Conservation (phyloP, 495 filamentous ascomycete species). For the Sordaria brevicollis region DNA sequence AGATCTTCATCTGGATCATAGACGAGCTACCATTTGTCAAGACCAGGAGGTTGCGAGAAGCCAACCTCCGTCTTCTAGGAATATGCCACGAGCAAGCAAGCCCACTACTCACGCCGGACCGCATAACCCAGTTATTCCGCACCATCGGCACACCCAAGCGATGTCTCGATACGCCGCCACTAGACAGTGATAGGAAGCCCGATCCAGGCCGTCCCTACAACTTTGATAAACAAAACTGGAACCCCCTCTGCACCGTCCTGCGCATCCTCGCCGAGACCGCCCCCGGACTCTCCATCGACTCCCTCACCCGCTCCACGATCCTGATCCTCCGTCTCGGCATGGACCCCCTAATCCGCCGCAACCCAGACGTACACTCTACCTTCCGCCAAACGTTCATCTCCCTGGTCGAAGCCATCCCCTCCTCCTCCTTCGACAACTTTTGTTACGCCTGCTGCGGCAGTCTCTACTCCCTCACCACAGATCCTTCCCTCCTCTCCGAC, state of each 20-base stretch:
- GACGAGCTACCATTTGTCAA: constrained; percentile 52
- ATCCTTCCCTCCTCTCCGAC: constrained; percentile 40
- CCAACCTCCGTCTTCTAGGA: constrained; percentile 46
- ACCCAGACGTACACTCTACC: constrained; percentile 18
- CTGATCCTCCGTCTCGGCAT: constrained; percentile 47
- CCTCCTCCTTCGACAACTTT: constrained; percentile 14
- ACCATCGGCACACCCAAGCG: constrained; percentile 28
- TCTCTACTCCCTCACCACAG: constrained; percentile 38
- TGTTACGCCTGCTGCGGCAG: constrained; percentile 42
- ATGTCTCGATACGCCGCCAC: constrained; percentile 4
- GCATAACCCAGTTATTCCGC: constrained; percentile 29
- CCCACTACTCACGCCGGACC: constrained; percentile 25
- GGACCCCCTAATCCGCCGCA: constrained; percentile 29
- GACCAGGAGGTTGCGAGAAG: constrained; percentile 49
- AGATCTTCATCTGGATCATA: constrained; percentile 65
- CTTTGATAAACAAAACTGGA: constrained; percentile 24
- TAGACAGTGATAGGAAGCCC: constrained; percentile 1
- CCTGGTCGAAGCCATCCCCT: constrained; percentile 8
- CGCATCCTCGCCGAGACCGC: constrained; percentile 22
- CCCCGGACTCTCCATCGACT: constrained; percentile 5
- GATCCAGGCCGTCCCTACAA: constrained; percentile 14
- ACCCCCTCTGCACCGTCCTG: constrained; percentile 22
- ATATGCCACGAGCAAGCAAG: constrained; percentile 26
- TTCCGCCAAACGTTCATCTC: constrained; percentile 11
- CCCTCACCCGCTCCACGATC: constrained; percentile 16